A percentile compares a stretch with the other conserved stretches of the same genome.
Evolutionary conservation across 164 flowering plant genomes (phyloP).

Genomic region (Nymphaea thermarum): DNA sequence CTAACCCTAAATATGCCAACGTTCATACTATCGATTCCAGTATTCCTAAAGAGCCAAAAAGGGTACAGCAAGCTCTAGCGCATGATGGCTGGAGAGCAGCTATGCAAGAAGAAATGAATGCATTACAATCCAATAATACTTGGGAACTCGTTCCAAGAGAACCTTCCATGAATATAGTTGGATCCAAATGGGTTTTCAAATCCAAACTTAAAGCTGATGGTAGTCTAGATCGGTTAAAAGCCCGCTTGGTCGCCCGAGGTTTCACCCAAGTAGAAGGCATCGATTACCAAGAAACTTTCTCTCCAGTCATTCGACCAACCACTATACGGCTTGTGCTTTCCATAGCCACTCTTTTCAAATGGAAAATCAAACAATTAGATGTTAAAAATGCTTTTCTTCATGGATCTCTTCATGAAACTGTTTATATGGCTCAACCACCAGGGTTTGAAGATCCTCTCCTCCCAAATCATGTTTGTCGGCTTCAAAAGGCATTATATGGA

Average conservation of each 20-base stretch:
- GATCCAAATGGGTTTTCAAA: constrained; percentile 3
- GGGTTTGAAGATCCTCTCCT: background rate
- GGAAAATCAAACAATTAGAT: background rate
- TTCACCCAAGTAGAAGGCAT: background rate
- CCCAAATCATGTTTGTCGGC: background rate
- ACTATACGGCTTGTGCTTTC: background rate
- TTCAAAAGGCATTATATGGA: background rate
- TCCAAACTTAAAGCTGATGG: background rate
- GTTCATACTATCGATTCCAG: background rate
- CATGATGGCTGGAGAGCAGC: background rate
- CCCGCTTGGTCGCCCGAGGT: background rate
- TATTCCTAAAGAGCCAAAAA: background rate
- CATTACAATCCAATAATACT: background rate
- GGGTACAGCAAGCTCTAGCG: background rate
- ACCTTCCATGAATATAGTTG: background rate
- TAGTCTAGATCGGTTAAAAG: background rate
- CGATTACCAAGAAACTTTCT: background rate
- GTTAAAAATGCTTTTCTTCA: background rate
- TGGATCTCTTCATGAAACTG: background rate
- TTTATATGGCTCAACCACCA: background rate
- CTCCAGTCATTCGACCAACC: background rate
- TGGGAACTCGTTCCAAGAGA: background rate
- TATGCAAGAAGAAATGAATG: constrained; percentile 1
- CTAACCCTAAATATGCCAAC: background rate
- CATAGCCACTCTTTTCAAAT: background rate